These are phyloP conservation scores for Yarrowia sp. DNA, from an alignment of 805 yeast genomes.

Conservation along the genomic window DNA sequence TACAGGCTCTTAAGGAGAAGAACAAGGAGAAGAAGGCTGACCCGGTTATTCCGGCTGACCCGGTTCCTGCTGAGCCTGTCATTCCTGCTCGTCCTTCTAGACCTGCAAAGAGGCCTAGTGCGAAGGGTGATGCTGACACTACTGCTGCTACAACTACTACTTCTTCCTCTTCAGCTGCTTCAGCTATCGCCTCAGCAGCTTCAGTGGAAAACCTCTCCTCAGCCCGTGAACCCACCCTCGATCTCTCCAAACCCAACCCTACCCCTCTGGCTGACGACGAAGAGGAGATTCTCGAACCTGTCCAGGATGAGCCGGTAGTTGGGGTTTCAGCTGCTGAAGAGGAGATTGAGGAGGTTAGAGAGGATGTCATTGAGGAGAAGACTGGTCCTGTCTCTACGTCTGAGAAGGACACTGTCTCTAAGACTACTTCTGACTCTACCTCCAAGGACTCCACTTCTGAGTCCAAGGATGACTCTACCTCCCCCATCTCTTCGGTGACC, in stretches of 20 bases:
- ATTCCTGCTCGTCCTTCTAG: slow-evolving; percentile 23
- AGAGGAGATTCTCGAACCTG: slow-evolving; percentile 6
- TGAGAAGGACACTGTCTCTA: neutral
- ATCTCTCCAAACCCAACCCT: slow-evolving; percentile 8
- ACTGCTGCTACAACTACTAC: too few species aligned
- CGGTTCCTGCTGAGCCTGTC: neutral
- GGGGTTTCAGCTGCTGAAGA: neutral
- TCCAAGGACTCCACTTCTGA: neutral
- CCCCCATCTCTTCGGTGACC: neutral
- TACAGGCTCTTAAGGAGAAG: neutral
- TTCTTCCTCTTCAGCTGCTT: too few species aligned
- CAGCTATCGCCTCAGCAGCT: neutral
- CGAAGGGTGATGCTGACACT: neutral
- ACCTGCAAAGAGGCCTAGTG: neutral
- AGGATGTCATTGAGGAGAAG: neutral
- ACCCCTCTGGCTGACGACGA: neutral
- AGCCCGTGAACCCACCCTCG: slow-evolving; percentile 6
- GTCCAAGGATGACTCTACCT: neutral
- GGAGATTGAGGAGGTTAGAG: slow-evolving; percentile 15
- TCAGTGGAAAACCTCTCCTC: slow-evolving; percentile 1
- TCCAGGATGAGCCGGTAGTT: neutral
- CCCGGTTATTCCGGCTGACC: too few species aligned
- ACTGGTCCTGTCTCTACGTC: neutral
- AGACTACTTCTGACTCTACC: neutral
- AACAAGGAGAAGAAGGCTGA: neutral